Conservation (phyloP, 2,329 filamentous ascomycete species). For the Elsinoe ampelina region DNA sequence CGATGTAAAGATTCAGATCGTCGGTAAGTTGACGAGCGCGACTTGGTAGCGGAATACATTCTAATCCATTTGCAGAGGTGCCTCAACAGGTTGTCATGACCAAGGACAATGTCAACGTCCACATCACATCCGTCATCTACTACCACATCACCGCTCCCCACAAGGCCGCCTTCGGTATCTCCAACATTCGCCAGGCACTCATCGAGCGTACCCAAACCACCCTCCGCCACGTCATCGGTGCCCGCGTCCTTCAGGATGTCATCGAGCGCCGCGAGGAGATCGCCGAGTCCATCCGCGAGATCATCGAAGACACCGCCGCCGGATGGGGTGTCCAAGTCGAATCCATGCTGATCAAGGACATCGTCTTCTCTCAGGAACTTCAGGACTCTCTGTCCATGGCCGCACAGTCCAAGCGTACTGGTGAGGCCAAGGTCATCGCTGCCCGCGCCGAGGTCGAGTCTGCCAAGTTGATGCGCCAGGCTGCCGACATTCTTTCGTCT, state of each 20-base stretch:
- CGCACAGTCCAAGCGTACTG: slow-evolving; percentile 94
- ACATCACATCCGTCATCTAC: slow-evolving; percentile 95
- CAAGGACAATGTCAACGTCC: slow-evolving; percentile 94
- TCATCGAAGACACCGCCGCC: slow-evolving; percentile 88
- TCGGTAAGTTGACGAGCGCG: slow-evolving; percentile 39
- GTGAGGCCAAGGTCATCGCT: slow-evolving; percentile 96
- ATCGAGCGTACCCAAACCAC: slow-evolving; percentile 97
- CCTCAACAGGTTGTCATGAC: slow-evolving; percentile 98
- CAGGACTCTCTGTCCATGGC: slow-evolving; percentile 98
- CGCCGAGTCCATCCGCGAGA: slow-evolving; percentile 87
- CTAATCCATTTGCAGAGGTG: slow-evolving; percentile 50
- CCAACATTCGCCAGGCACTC: slow-evolving; percentile 90
- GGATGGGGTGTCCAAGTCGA: slow-evolving; percentile 96
- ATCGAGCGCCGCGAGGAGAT: slow-evolving; percentile 98
- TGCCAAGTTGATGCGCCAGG: slow-evolving; percentile 82
- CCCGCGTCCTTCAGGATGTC: slow-evolving; percentile 90
- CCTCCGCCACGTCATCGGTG: slow-evolving; percentile 89
- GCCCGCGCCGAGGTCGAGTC: slow-evolving; percentile 94
- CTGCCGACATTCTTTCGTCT: slow-evolving; percentile 83
- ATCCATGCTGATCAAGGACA: slow-evolving; percentile 98
- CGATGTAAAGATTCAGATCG: slow-evolving; percentile 98
- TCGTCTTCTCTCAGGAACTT: slow-evolving; percentile 90
- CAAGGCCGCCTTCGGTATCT: slow-evolving; percentile 94
- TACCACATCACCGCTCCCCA: slow-evolving; percentile 94
- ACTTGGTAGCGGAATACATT: background rate